Base-by-base conservation (phyloP, 495 filamentous ascomycete species). In the Antarctomyces pellizariae region DNA sequence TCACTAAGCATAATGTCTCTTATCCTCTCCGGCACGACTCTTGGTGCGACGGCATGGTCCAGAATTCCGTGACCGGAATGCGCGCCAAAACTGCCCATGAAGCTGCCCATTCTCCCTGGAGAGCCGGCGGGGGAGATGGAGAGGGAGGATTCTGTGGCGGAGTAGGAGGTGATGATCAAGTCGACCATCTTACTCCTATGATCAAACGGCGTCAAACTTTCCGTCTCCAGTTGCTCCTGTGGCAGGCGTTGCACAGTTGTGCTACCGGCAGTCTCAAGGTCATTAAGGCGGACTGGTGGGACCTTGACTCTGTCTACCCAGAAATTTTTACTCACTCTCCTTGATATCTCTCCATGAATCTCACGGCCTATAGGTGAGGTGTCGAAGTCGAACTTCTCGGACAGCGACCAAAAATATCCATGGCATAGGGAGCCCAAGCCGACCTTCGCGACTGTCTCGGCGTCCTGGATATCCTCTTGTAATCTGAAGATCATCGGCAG, bases 401-500 rank as follows among this genome's bases (percentile, higher is more conserved):
- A 69, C 32, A 91, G 36, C 10, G 64, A 56, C 67, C 75, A 79
- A 24, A 91, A 62, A 48, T 91, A 91, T 4, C 82, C 80, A 42
- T 84, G 75, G 13, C 82, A 72, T 26, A 93, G 52, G 41, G 71
- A 79, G 18, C 76, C 83, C 12, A 86, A 53, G 14, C 75, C 67
- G 13, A 86, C 57, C 37, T 79, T 83, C 1, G 63, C 56, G 22
- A 55, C 38, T 14, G 62, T 57, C 23, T 69, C 65, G 4, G 65
- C 58, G 11, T 61, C 62, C 28, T 62, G 59, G 28, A 83, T 69
- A 38, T 89, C 79, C 35, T 83, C 77, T 42, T 91, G 82, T 10
- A 93, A 60, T 25, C 71, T 63, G 41, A 82, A 59, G 9, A 90
- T 64, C 82, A 93, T 86, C 15, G 83, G 77, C 26, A 91, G 47